Base-by-base conservation (phyloP, 768 basidiomycete genomes). In the Clitopilus passeckerianus region DNA sequence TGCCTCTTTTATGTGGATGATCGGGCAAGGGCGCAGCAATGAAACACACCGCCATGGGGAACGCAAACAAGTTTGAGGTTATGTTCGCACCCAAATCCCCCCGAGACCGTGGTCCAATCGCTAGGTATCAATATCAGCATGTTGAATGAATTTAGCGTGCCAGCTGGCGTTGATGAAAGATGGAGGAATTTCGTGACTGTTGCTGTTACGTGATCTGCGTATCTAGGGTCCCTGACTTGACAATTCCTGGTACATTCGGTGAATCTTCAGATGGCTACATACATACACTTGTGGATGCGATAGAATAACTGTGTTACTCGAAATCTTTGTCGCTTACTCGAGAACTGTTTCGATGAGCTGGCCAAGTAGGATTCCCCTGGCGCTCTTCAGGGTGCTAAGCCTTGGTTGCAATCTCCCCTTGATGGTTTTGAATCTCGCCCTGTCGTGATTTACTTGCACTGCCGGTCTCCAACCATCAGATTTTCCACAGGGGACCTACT, bases 381-480 rank as follows among this genome's bases (percentile, higher is more conserved):
- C 27, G 27, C 27, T 30, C 7, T 30, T 30, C 27, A 30, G 27
- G 27, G 37, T 41, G 37, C 37, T 41, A n/a, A 30, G 37, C n/a
- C 37, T n/a, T 50, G 46, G 46, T 50, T 50, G 46, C 46, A 18
- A 50, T 50, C 46, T 50, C 46, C 46, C 46, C 46, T 50, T 50
- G 46, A 50, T 50, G 46, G 46, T 50, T 50, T 50, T 50, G n/a
- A 20, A 16, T 22, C 46, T 50, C 20, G 7, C 46, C 46, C 46
- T 50, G 46, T 14, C 16, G 30, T 23, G 53, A 53, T 53, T 14
- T 33, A 24, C 30, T 16, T 54, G 57, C 59, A 63, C 60, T 57
- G 59, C 63, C 53, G 34, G 61, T 64, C 57, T 64, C 61, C 58
- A 54, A 20, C 54, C 56, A 58, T 54, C 53, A 34, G 46, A 50